Evolutionary conservation across 495 filamentous ascomycete genomes (phyloP), one percentile per base, ranked within the genome.

Genomic region (Aspergillus funiculosus): DNA sequence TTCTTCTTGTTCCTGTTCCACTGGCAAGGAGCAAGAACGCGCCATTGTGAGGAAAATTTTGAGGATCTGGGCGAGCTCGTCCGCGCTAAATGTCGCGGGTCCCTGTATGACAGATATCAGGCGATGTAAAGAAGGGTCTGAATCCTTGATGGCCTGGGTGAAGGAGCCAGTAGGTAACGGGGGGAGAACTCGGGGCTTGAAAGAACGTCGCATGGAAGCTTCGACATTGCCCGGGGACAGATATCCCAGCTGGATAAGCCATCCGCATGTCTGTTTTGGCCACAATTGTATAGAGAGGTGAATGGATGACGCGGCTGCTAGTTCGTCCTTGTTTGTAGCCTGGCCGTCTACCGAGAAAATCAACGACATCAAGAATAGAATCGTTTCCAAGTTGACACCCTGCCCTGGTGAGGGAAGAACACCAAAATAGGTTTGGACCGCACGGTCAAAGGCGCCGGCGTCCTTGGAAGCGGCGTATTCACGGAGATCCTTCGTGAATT

Each of bases 211-310:
- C 66, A 50, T 71, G 8, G 67, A 63, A 39, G 67, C 74, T 46
- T 80, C 80, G 27, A 87, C 62, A 36, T 82, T 83, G 9, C 76
- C 71, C 0, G 72, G 52, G 7, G 75, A 79, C 25, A 89, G 48
- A 43, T 85, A 74, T n/a, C 83, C 81, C 6, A 74, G 64, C 24
- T 74, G 63, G 13, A 81, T 69, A 1, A 89, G 71, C 68, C 83
- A 87, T 13, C 73, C 69, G 47, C 51, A 81, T 48, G 63, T 77
- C 63, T 53, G 69, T 58, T 53, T 65, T 53, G 60, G 80, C 72
- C 58, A 85, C 32, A 66, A 68, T 44, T 49, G 68, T 68, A 69
- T 51, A 3, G 66, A 69, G 7, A 85, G 61, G 22, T 67, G 52
- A 34, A 54, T 44, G 6, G 63, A 37, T 4, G 61, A 51, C 22